Evolutionary conservation across 345 rosid genomes (phyloP).

Genomic region (Isatis tinctoria): DNA sequence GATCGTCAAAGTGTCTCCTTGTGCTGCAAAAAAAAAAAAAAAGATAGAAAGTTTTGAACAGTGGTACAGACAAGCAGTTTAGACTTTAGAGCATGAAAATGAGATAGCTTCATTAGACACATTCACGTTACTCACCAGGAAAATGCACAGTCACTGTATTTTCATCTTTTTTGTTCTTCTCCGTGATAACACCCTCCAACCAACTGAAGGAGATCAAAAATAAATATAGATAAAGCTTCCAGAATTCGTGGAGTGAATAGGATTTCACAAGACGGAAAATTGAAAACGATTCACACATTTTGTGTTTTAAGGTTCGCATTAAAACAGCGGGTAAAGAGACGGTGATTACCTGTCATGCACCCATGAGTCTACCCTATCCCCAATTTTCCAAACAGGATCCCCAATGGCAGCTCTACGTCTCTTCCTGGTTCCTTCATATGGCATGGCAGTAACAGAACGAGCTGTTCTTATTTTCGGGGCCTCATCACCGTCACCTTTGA

Average conservation of each 20-base stretch:
- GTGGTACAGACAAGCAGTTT: background rate
- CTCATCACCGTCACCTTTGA: conserved; percentile 48
- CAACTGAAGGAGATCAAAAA: conserved; percentile 53
- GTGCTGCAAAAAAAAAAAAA: conserved; percentile 41
- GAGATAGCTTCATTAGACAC: conserved; percentile 1
- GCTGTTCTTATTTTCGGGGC: conserved; percentile 71
- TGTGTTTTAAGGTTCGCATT: background rate
- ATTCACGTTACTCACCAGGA: conserved; percentile 50
- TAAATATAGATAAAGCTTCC: background rate
- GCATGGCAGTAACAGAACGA: conserved; percentile 61
- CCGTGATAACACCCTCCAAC: conserved; percentile 90
- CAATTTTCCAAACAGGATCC: conserved; percentile 76
- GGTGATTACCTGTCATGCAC: conserved; percentile 63
- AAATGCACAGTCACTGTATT: conserved; percentile 60
- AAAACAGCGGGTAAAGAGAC: background rate
- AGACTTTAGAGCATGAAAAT: background rate
- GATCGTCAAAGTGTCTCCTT: conserved; percentile 52
- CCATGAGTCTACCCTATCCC: conserved; percentile 89
- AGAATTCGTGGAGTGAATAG: background rate
- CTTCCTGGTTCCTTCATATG: conserved; percentile 91
- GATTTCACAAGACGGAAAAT: background rate
- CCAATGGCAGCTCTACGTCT: conserved; percentile 81
- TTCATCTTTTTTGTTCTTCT: conserved; percentile 80
- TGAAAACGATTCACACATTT: background rate
- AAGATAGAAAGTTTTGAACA: background rate